Evolutionary conservation across 306 rosid genomes (phyloP).

Genomic region (Vicia villosa): DNA sequence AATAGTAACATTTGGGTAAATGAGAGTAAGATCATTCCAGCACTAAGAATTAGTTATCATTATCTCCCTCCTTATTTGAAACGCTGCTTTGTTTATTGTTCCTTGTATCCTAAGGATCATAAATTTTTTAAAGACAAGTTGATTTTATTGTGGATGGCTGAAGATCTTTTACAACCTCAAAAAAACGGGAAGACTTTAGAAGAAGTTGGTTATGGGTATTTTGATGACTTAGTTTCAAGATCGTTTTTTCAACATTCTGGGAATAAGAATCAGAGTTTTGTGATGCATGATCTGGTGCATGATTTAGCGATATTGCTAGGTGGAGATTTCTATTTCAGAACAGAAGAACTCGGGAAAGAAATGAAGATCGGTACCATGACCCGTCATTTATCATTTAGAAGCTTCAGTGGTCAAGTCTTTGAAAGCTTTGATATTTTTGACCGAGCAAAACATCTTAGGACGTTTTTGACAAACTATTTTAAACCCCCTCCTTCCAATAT

Average conservation of each 20-base stretch:
- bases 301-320: neutral
- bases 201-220: neutral
- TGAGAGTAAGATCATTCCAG: slow-evolving; percentile 15
- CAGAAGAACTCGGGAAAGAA: neutral
- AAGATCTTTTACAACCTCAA: neutral
- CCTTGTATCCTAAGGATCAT: neutral
- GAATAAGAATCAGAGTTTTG: neutral
- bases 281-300: slow-evolving; percentile 1
- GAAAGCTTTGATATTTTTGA: neutral
- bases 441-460: neutral
- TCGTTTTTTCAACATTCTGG: neutral
- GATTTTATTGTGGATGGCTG: neutral
- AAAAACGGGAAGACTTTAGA: neutral
- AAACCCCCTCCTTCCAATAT: neutral
- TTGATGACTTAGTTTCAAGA: neutral
- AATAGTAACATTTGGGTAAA: slow-evolving; percentile 9
- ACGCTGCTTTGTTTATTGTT: slow-evolving; percentile 1
- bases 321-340: neutral
- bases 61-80: slow-evolving; percentile 10
- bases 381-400: neutral
- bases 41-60: slow-evolving; percentile 14
- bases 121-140: neutral
- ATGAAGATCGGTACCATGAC: neutral
- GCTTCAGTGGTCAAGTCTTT: neutral
- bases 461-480: neutral